Base-by-base conservation (phyloP, 805 yeast species). In the Suhomyces emberorum region DNA sequence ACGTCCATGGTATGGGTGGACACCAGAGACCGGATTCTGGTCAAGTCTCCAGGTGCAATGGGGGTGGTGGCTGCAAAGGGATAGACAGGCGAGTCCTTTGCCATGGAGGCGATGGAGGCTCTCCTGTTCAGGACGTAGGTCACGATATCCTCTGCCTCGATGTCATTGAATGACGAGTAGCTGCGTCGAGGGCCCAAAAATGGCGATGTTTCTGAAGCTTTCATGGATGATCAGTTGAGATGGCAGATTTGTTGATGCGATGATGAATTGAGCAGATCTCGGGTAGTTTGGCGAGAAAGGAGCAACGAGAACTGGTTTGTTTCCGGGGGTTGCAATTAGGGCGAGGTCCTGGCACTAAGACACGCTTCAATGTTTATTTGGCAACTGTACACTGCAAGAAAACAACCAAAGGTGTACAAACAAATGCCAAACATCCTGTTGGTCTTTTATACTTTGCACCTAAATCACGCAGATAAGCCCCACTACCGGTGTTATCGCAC, bases 111-210 rank as follows among this genome's bases (percentile, higher is more conserved):
- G 23, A 69, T 62, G 8, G 72, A 65, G 6, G 55, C 57, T 46
- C 73, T 50, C 30, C 72, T 42, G 34, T 57, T 61, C 43, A 63
- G 66, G 33, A 69, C 64, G 38, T 64, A 65, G 10, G 63, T 50
- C 17, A 65, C 52, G 35, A 68, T 52, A 10, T 69, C 73, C 18
- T 46, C 46, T 18, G 65, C 72, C 33, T 57, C 61, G 16, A 60
- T 38, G 20, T 48, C 38, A 12, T 24, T 22, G 26, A 31, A 10
- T 7, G 38, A 24, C 10, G 27, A 22, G 24, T 34, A 25, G 16
- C 37, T 38, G 19, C 37, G 33, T 18, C 29, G 32, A 15, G 41
- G 41, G n/a, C 34, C 28, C 24, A 41, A 22, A n/a, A 41, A 30
- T 16, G 39, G 42, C 7, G 28, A 15, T 4, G 38, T 29, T 40